These are phyloP conservation scores for Wickerhamiella alocasiicola DNA, from an alignment of 805 yeast species.

Conservation along the genomic window DNA sequence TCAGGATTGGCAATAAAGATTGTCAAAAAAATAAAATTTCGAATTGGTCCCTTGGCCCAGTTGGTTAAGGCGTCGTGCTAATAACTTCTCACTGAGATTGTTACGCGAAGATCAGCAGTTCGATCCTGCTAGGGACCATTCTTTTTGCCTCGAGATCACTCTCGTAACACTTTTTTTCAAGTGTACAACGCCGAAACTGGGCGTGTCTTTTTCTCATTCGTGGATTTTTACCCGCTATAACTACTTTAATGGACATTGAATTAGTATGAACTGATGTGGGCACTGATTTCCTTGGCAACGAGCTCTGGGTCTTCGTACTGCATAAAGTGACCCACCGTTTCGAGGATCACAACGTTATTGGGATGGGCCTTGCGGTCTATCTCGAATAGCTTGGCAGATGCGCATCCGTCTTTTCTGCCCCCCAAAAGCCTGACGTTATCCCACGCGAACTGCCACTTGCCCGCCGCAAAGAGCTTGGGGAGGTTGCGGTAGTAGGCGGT, in stretches of 20 bases:
- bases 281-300: constrained; percentile 14
- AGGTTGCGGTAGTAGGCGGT: constrained; percentile 22
- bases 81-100: too few species aligned
- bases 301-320: constrained; percentile 22
- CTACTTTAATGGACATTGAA: background rate
- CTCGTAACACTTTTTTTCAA: too few species aligned
- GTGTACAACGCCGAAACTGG: too few species aligned
- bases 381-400: constrained; percentile 16
- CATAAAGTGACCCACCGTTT: constrained; percentile 22
- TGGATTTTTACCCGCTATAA: background rate
- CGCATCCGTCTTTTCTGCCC: constrained; percentile 21
- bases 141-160: too few species aligned
- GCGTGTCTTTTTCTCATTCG: background rate
- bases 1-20: too few species aligned
- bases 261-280: background rate
- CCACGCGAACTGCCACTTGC: constrained; percentile 15
- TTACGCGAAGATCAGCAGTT: constrained; percentile 34
- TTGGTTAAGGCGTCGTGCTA: too few species aligned
- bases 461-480: background rate
- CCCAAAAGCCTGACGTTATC: constrained; percentile 16
- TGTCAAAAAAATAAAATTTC: too few species aligned
- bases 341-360: constrained; percentile 15
- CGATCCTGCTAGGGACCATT: constrained; percentile 12
- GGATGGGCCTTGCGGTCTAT: constrained; percentile 11
- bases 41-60: too few species aligned